A percentile compares a stretch with the other conserved stretches of the same genome.
Conservation (phyloP, 257 asterid species). For the Ilex aquifolium region DNA sequence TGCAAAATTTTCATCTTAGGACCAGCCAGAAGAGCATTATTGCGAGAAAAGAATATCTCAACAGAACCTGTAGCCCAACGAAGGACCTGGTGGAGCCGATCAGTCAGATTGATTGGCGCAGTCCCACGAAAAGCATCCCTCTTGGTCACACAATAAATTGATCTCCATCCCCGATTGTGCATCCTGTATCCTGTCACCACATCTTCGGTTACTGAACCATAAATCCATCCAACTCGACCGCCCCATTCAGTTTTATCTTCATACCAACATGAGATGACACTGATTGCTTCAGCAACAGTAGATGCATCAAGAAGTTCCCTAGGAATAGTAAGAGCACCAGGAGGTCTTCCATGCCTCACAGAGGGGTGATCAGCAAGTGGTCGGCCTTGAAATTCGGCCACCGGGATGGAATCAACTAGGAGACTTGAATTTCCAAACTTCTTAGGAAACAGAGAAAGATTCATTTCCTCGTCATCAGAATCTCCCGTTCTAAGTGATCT, state of each 20-base stretch:
- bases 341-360: slow-evolving; percentile 59
- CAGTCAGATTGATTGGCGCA: slow-evolving; percentile 70
- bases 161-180: slow-evolving; percentile 76
- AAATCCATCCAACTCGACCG: slow-evolving; percentile 70
- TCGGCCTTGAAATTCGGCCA: slow-evolving; percentile 68
- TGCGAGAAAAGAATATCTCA: slow-evolving; percentile 64
- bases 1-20: slow-evolving; percentile 56
- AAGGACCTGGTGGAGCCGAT: slow-evolving; percentile 70
- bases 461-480: slow-evolving; percentile 58
- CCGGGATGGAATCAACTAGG: slow-evolving; percentile 62
- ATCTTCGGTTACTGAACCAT: slow-evolving; percentile 70
- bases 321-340: slow-evolving; percentile 63
- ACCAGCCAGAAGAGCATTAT: slow-evolving; percentile 58
- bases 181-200: slow-evolving; percentile 70
- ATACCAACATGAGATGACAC: slow-evolving; percentile 71
- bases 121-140: slow-evolving; percentile 78
- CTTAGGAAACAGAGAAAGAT: slow-evolving; percentile 44
- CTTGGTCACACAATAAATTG: slow-evolving; percentile 62
- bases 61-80: slow-evolving; percentile 87
- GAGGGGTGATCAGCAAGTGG: slow-evolving; percentile 74
- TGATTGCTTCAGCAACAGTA: slow-evolving; percentile 67
- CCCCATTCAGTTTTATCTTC: slow-evolving; percentile 81
- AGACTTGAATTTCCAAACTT: slow-evolving; percentile 60
- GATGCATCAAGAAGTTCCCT: slow-evolving; percentile 64
- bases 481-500: slow-evolving; percentile 53